A percentile compares a stretch with the other conserved stretches of the same genome.
phyloP scores from a whole-genome alignment of 768 basidiomycete genomes.

The Termitomyces sp. region DNA sequence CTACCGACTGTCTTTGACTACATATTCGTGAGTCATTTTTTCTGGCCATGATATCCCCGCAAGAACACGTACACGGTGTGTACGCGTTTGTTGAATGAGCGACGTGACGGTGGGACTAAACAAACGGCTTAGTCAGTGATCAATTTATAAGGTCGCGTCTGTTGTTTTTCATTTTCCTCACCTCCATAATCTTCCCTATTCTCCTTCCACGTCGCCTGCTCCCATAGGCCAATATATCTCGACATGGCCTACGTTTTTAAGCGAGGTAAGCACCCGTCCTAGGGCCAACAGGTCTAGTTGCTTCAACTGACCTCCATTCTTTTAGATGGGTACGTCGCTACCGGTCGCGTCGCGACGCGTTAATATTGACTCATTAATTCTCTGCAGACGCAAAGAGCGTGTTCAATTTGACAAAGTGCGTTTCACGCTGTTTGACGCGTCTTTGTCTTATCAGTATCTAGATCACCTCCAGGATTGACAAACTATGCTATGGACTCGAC shows the following conservation, averaged over 20 bases:
- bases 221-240: conserved; percentile 3
- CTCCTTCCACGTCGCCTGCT: conserved; percentile 8
- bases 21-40: not conserved
- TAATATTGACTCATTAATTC: conserved; percentile 15
- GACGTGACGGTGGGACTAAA: conserved; percentile 11
- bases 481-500: conserved; percentile 96
- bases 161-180: conserved; percentile 18
- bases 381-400: conserved; percentile 75
- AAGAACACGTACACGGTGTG: not conserved
- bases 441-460: conserved; percentile 25
- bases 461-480: conserved; percentile 86
- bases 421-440: conserved; percentile 10
- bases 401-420: conserved; percentile 90
- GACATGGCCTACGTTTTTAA: conserved; percentile 36
- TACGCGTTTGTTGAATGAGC: conserved; percentile 9
- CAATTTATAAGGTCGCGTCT: conserved; percentile 25
- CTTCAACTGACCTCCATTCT: conserved; percentile 6
- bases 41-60: not conserved
- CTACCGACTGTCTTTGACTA: not conserved
- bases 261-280: conserved; percentile 29
- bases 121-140: conserved; percentile 27
- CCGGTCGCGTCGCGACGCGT: conserved; percentile 34
- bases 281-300: not conserved
- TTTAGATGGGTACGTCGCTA: conserved; percentile 44
- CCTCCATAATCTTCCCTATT: conserved; percentile 17